Evolutionary conservation across 805 yeast genomes (phyloP).

Genomic region (Cyberlindnera petersonii): DNA sequence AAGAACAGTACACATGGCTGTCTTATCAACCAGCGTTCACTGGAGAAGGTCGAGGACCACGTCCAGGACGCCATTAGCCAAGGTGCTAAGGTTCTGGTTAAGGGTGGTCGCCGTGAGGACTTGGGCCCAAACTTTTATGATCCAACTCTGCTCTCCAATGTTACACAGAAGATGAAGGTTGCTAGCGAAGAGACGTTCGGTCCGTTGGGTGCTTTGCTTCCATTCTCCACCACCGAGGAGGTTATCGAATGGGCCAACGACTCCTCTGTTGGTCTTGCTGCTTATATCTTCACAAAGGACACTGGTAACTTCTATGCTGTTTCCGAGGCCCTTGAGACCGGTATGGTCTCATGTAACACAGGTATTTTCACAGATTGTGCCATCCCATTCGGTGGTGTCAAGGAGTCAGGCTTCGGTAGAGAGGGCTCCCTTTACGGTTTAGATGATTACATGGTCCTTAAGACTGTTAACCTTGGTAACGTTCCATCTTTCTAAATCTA

Average conservation of each 20-base stretch:
- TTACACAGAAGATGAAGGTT: conserved; percentile 47
- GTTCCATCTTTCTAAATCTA: conserved; percentile 7
- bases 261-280: conserved; percentile 53
- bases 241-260: conserved; percentile 53
- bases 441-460: conserved; percentile 54
- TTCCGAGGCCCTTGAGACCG: conserved; percentile 55
- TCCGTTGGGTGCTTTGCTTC: conserved; percentile 55
- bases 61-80: conserved; percentile 48
- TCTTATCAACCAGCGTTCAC: conserved; percentile 46
- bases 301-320: conserved; percentile 47
- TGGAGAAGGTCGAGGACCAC: conserved; percentile 53
- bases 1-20: conserved; percentile 52
- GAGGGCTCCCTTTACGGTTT: conserved; percentile 63
- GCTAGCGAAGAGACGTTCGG: conserved; percentile 61
- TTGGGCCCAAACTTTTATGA: conserved; percentile 50
- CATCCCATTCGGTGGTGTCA: conserved; percentile 60
- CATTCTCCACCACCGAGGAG: conserved; percentile 51
- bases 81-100: conserved; percentile 48
- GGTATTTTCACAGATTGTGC: conserved; percentile 54
- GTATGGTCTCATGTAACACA: conserved; percentile 62
- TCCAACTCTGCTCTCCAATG: conserved; percentile 52
- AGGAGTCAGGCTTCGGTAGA: conserved; percentile 67
- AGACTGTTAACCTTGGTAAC: conserved; percentile 36
- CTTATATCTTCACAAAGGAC: conserved; percentile 54
- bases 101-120: conserved; percentile 50